These are phyloP conservation scores for Gaeumannomyces tritici DNA, from an alignment of 2,329 filamentous ascomycete species.

Conservation along the genomic window DNA sequence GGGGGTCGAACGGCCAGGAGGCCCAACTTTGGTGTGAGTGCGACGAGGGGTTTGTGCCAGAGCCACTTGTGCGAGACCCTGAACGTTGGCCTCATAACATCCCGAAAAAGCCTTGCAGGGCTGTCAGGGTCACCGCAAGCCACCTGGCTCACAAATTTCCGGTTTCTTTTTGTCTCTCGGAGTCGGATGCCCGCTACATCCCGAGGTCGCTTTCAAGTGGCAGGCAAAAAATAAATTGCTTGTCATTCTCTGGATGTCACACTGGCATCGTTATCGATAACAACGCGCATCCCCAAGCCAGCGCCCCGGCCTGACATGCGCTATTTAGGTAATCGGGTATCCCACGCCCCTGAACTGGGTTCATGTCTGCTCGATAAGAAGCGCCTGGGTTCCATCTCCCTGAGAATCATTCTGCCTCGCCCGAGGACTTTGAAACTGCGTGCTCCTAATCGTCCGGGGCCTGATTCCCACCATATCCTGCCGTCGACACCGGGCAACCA, in stretches of 20 bases:
- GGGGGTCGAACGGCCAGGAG: neutral
- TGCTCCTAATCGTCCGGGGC: too few species aligned
- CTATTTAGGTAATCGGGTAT: neutral
- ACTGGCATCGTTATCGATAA: neutral
- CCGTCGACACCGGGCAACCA: neutral
- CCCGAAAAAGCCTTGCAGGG: neutral
- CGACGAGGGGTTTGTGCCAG: neutral
- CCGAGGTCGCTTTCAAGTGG: neutral
- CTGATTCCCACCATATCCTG: neutral
- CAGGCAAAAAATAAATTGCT: neutral
- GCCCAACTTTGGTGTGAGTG: neutral
- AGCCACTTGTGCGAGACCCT: neutral
- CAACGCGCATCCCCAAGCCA: neutral
- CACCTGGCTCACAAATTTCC: neutral
- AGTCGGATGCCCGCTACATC: too few species aligned
- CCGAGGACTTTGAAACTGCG: too few species aligned
- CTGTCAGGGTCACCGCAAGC: neutral
- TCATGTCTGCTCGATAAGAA: neutral
- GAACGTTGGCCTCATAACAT: neutral
- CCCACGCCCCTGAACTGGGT: neutral
- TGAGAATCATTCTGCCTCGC: neutral
- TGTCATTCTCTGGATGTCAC: neutral
- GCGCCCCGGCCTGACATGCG: neutral
- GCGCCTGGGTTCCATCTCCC: too few species aligned
- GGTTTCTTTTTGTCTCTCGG: neutral